Percentiles rank a stretch among this genome's conserved stretches.
Conservation (phyloP, 352 stramenopile genomes). For the Peronospora tabacina region DNA sequence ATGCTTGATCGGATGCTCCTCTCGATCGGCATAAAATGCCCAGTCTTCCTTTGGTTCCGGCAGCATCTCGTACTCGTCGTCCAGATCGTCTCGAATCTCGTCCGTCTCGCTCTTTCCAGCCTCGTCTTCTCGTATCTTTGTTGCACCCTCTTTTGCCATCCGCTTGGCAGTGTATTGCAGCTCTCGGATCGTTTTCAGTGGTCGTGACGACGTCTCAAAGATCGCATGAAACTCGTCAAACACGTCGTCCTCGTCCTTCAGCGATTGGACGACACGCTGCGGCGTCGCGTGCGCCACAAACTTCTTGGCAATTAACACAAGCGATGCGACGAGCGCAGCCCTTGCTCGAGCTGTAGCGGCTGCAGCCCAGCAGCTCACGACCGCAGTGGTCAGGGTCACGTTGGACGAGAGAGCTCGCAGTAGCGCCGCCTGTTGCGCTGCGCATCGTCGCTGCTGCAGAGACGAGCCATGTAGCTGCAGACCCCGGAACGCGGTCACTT, state of each 20-base stretch:
- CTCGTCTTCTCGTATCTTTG: neutral
- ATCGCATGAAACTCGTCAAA: constrained; percentile 31
- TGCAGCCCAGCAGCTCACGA: constrained; percentile 19
- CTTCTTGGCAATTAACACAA: constrained; percentile 33
- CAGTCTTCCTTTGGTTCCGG: constrained; percentile 27
- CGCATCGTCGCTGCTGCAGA: constrained; percentile 24
- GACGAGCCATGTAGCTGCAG: constrained; percentile 13
- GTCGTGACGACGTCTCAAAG: constrained; percentile 16
- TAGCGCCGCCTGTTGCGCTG: constrained; percentile 26
- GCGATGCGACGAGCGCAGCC: constrained; percentile 20
- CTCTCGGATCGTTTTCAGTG: constrained; percentile 18
- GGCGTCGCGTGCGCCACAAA: constrained; percentile 14
- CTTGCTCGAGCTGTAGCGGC: constrained; percentile 19
- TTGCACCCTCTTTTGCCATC: constrained; percentile 4
- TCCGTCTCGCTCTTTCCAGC: constrained; percentile 7
- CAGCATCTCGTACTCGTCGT: constrained; percentile 34
- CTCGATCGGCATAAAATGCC: constrained; percentile 27
- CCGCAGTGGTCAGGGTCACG: constrained; percentile 19
- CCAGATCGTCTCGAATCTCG: constrained; percentile 9
- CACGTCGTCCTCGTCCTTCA: constrained; percentile 21
- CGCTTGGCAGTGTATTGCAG: constrained; percentile 12
- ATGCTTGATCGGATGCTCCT: constrained; percentile 20
- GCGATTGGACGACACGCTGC: constrained; percentile 4
- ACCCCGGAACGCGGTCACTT: constrained; percentile 13
- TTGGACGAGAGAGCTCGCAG: constrained; percentile 19